Evolutionary conservation across 106 monocot genomes (phyloP), one percentile per base, ranked within the genome.

Genomic region (Dactylorhiza incarnata): DNA sequence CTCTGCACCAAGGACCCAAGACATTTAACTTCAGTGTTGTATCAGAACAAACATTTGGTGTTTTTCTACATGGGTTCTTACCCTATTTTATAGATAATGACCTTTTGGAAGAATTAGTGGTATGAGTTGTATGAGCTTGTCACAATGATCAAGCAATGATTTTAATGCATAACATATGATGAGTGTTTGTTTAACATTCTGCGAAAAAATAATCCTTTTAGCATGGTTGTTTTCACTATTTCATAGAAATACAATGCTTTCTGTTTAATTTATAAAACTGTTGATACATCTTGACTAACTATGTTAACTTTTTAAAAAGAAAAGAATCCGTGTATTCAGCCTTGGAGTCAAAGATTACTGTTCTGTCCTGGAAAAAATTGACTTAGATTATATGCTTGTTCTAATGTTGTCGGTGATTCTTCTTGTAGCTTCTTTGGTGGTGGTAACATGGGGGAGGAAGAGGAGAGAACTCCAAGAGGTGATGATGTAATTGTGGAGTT

Each of bases 401-500:
- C 24, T 76, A 69, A 48, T 19, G 43, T 48, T 6, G 13, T 13
- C 6, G 5, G 49, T 51, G 68, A 4, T 68, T 71, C 80, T 71
- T 69, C 56, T 37, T 84, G 20, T 55, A 97, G 97, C 74, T 94
- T 97, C 78, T 97, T 97, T 84, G 89, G 89, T 67, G 82, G 89
- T 67, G 82, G 90, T 47, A 73, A 66, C 29, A 58, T 47, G 48
- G 87, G 91, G 70, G 97, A 97, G 74, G 93, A 97, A 77, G 97
- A 97, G 83, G 97, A 97, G 73, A 84, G 78, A 72, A 89, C 85
- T 75, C 73, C 78, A 22, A 97, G 91, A 88, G 97, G 97, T 77
- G 93, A 97, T 80, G 97, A 97, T 80, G 93, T 97, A 67, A 80
- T 94, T 75, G 83, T 97, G 80, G 97, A 94, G 52, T 86, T 97